A percentile compares a stretch with the other conserved stretches of the same genome.
Evolutionary conservation across 2,329 filamentous ascomycete genomes (phyloP).

Genomic region (Stachybotrys chlorohalonatus): DNA sequence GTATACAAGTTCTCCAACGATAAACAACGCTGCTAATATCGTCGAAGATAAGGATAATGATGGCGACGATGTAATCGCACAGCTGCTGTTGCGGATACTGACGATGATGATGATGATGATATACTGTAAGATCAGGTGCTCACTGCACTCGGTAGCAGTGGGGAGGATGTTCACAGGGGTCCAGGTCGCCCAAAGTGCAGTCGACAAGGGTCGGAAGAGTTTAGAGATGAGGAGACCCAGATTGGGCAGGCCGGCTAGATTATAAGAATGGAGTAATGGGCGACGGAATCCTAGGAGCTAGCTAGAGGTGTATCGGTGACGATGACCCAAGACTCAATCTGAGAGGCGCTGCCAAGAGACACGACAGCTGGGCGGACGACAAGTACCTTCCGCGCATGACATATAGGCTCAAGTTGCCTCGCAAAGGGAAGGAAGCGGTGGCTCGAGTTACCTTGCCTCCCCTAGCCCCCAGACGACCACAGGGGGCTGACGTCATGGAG

Average conservation of each 20-base stretch:
- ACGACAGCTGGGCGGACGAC: too few relatives aligned
- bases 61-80: background rate
- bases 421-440: too few relatives aligned
- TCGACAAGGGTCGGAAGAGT: background rate
- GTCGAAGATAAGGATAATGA: background rate
- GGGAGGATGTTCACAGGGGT: background rate
- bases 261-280: background rate
- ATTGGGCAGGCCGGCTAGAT: background rate
- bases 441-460: too few relatives aligned
- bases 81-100: background rate
- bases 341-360: too few relatives aligned
- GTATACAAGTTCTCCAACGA: background rate
- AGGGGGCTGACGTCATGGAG: background rate
- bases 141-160: too few relatives aligned
- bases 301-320: background rate
- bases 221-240: background rate
- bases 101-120: constrained; percentile 7
- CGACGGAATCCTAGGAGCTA: too few relatives aligned
- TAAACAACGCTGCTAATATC: background rate
- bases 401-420: too few relatives aligned
- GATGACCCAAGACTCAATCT: background rate
- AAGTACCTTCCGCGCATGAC: too few relatives aligned
- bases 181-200: background rate
- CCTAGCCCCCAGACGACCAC: background rate
- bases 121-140: background rate